Conservation (phyloP, 306 rosid species). For the Geum urbanum region DNA sequence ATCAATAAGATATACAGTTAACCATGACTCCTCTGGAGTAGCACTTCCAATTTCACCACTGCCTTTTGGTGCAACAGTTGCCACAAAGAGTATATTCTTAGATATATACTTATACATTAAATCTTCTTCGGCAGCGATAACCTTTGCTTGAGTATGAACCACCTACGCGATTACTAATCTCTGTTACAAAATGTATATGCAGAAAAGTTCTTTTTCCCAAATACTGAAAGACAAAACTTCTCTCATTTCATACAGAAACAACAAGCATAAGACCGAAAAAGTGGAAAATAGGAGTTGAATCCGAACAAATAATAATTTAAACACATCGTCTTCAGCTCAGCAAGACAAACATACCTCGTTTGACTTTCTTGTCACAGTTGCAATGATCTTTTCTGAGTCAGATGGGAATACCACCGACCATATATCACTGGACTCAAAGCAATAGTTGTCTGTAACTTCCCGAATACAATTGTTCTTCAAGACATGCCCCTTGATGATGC, state of each 20-base stretch:
- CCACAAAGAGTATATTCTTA: slow-evolving; percentile 79
- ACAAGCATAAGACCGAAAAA: not conserved
- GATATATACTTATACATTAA: slow-evolving; percentile 86
- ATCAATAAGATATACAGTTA: slow-evolving; percentile 83
- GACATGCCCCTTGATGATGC: slow-evolving; percentile 78
- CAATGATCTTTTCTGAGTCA: slow-evolving; percentile 85
- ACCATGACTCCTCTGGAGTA: slow-evolving; percentile 82
- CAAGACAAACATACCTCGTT: slow-evolving; percentile 54
- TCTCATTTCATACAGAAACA: not conserved
- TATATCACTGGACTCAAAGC: slow-evolving; percentile 72
- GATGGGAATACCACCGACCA: slow-evolving; percentile 90
- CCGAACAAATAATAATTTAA: not conserved
- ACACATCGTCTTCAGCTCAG: not conserved
- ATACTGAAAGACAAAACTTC: not conserved
- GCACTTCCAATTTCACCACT: slow-evolving; percentile 75
- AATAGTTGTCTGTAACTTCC: slow-evolving; percentile 51
- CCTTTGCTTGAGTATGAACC: slow-evolving; percentile 98
- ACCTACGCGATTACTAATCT: slow-evolving; percentile 43
- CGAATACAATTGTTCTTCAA: slow-evolving; percentile 60
- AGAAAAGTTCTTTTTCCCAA: not conserved
- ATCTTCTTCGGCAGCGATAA: slow-evolving; percentile 74
- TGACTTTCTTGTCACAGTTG: slow-evolving; percentile 62
- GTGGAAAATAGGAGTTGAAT: not conserved
- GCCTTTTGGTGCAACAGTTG: slow-evolving; percentile 90
- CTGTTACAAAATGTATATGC: slow-evolving; percentile 21